Conservation (phyloP, 2,329 filamentous ascomycete species). For the Botrytis cinerea region DNA sequence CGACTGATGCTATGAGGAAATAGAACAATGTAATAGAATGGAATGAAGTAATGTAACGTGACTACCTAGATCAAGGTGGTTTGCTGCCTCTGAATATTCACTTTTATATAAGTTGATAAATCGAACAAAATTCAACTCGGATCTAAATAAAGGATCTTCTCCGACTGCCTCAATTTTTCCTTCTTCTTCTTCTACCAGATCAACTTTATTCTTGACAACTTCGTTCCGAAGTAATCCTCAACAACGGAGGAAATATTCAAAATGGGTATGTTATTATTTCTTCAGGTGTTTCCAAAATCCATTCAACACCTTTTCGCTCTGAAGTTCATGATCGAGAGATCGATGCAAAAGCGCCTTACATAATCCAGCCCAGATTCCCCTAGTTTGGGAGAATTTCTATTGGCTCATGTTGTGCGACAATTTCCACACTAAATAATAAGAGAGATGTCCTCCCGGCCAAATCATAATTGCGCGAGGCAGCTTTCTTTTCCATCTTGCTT, state of each 20-base stretch:
- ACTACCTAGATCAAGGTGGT: background rate
- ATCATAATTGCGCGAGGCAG: constrained; percentile 5
- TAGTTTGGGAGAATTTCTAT: background rate
- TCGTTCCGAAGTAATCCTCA: background rate
- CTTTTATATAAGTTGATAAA: background rate
- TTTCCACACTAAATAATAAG: constrained; percentile 19
- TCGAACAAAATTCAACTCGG: background rate
- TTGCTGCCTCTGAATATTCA: background rate
- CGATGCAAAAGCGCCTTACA: background rate
- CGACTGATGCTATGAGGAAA: background rate
- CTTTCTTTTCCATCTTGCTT: constrained; percentile 18
- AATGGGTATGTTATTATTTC: background rate
- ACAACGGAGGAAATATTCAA: background rate
- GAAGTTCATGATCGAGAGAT: background rate
- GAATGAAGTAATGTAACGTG: background rate
- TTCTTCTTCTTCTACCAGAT: background rate
- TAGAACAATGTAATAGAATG: background rate
- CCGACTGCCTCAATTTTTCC: background rate
- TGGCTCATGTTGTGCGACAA: background rate
- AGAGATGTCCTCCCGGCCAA: constrained; percentile 5
- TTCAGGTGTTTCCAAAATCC: background rate
- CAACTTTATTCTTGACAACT: background rate
- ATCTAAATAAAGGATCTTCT: background rate
- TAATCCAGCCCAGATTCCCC: background rate
- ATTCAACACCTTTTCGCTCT: background rate